phyloP scores from a whole-genome alignment of 768 basidiomycete genomes.

The Bullera alba region DNA sequence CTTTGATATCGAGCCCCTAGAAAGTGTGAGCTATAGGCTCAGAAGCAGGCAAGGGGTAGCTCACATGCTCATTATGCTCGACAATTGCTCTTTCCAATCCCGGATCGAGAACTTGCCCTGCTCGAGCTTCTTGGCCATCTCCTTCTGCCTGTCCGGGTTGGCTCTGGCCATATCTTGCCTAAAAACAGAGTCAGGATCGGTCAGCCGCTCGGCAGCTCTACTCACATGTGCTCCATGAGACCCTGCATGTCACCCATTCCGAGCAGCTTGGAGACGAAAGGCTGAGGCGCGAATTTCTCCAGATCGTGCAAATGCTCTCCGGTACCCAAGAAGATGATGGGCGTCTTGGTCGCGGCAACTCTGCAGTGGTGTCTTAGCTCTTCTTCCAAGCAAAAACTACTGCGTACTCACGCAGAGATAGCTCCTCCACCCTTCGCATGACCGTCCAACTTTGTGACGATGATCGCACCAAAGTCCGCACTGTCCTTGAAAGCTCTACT shows the following conservation, averaged over 20 bases:
- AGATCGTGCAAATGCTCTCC: constrained; percentile 98
- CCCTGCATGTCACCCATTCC: constrained; percentile 96
- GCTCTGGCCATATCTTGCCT: constrained; percentile 80
- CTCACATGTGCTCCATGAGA: constrained; percentile 86
- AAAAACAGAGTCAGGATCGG: too few relatives aligned
- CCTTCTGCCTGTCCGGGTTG: constrained; percentile 95
- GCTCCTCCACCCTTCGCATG: constrained; percentile 99
- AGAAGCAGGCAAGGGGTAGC: constrained; percentile 29
- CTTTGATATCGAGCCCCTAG: constrained; percentile 95
- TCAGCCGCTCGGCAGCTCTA: constrained; percentile 8
- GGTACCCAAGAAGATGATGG: constrained; percentile 96
- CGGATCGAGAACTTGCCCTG: constrained; percentile 86
- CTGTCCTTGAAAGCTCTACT: constrained; percentile 95
- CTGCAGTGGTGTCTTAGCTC: constrained; percentile 48
- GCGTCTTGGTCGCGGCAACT: constrained; percentile 96
- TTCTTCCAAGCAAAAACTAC: neutral
- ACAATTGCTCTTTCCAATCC: constrained; percentile 96
- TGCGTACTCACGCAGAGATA: constrained; percentile 79
- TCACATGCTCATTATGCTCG: constrained; percentile 95
- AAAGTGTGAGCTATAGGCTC: constrained; percentile 6
- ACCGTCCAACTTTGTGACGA: constrained; percentile 99
- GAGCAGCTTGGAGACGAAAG: constrained; percentile 92
- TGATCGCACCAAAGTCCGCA: constrained; percentile 95
- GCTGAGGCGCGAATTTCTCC: constrained; percentile 88
- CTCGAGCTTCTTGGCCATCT: constrained; percentile 94